Conservation (phyloP, 352 stramenopile species). For the Blastocystis sp. region DNA sequence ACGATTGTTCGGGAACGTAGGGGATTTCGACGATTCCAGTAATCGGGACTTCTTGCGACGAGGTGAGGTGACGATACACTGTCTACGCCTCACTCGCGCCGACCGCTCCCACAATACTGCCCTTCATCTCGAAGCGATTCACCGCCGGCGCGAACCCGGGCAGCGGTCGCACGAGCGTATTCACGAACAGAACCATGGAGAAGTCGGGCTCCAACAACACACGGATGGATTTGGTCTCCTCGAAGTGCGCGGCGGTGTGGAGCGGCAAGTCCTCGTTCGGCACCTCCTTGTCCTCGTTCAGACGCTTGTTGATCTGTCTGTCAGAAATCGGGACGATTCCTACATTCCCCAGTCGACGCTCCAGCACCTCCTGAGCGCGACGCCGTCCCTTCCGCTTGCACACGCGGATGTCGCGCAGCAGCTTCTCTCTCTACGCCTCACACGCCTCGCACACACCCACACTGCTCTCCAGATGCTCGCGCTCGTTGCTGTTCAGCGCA, state of each 20-base stretch:
- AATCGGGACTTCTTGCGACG: conserved; percentile 13
- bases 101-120: background rate
- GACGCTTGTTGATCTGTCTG: conserved; percentile 20
- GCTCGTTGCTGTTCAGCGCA: conserved; percentile 29
- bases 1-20: background rate
- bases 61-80: background rate
- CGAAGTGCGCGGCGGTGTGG: background rate
- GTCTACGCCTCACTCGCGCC: background rate
- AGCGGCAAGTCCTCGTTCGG: background rate
- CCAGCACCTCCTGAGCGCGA: conserved; percentile 41
- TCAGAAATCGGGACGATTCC: background rate
- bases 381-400: conserved; percentile 45
- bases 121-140: background rate
- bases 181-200: conserved; percentile 8
- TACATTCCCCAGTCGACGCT: conserved; percentile 44
- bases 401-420: conserved; percentile 55
- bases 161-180: background rate
- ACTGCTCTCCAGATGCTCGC: conserved; percentile 64
- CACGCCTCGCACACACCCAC: background rate
- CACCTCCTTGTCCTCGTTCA: conserved; percentile 30
- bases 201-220: conserved; percentile 41
- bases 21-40: conserved; percentile 13
- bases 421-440: conserved; percentile 58
- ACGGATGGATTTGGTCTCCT: background rate
- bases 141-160: background rate